These are phyloP conservation scores for Aquanectria penicillioides DNA, from an alignment of 2,329 filamentous ascomycete species.

Conservation along the genomic window DNA sequence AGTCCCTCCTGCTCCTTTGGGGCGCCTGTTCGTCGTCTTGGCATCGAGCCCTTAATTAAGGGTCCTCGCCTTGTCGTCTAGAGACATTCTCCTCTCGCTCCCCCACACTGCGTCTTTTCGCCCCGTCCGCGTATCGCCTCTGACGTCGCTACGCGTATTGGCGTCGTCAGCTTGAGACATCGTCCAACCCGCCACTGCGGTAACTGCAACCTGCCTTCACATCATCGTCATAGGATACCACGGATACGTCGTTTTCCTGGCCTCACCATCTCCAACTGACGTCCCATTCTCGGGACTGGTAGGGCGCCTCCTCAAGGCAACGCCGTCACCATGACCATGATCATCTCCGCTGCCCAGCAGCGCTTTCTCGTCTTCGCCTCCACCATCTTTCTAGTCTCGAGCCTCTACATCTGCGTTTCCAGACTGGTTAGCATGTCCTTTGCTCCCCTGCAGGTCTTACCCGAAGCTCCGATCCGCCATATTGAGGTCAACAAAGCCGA, in stretches of 20 bases:
- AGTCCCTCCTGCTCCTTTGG: too few relatives aligned
- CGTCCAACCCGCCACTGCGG: too few relatives aligned
- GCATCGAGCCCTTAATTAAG: slow-evolving; percentile 4
- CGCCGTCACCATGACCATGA: slow-evolving; percentile 27
- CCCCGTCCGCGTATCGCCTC: slow-evolving; percentile 11
- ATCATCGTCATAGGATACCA: background rate
- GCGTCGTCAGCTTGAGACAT: background rate
- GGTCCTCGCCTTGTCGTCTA: background rate
- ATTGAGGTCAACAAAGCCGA: slow-evolving; percentile 45
- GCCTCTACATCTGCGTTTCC: slow-evolving; percentile 46
- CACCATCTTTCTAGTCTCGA: slow-evolving; percentile 46
- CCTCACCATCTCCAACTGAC: background rate
- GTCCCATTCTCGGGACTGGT: background rate
- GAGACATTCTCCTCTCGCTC: background rate
- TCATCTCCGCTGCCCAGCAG: too few relatives aligned
- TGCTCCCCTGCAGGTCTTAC: slow-evolving; percentile 42
- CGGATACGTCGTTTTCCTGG: background rate
- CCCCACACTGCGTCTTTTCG: background rate
- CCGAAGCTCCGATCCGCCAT: too few relatives aligned
- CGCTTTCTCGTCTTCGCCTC: too few relatives aligned
- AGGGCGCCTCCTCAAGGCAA: slow-evolving; percentile 13
- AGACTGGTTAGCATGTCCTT: slow-evolving; percentile 37
- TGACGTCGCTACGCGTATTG: slow-evolving; percentile 13
- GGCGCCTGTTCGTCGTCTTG: too few relatives aligned
- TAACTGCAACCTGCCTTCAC: too few relatives aligned